A percentile compares a stretch with the other conserved stretches of the same genome.
Evolutionary conservation across 164 flowering plant genomes (phyloP).

Genomic region (Chloranthus sessilifolius): DNA sequence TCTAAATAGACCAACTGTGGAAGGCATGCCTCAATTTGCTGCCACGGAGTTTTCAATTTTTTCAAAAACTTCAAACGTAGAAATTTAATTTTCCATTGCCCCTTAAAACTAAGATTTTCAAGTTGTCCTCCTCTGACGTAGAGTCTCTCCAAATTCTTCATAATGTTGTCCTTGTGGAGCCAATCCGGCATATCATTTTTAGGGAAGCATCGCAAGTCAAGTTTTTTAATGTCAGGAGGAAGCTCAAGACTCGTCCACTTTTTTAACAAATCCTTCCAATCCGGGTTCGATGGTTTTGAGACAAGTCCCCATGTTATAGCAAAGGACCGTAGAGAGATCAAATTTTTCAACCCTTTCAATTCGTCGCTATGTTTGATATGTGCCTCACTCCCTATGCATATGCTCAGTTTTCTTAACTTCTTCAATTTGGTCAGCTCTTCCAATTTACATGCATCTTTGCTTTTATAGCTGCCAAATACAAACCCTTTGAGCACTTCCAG

Average conservation of each 20-base stretch:
- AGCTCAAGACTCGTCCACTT: not conserved
- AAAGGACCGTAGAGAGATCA: conserved; percentile 11
- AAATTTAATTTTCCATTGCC: conserved; percentile 12
- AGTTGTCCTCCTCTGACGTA: conserved; percentile 41
- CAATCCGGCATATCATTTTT: conserved; percentile 7
- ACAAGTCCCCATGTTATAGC: conserved; percentile 27
- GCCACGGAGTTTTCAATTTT: conserved; percentile 11
- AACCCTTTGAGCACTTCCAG: conserved; percentile 49
- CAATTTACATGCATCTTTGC: conserved; percentile 15
- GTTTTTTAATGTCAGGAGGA: conserved; percentile 21
- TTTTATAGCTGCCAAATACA: conserved; percentile 12
- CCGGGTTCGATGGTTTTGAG: not conserved
- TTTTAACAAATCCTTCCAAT: too few relatives aligned
- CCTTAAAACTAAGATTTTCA: not conserved
- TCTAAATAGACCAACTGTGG: conserved; percentile 24
- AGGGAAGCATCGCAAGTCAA: conserved; percentile 34
- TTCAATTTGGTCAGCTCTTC: conserved; percentile 15
- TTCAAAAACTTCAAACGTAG: conserved; percentile 28
- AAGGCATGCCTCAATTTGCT: conserved; percentile 7
- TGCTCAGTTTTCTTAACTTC: conserved; percentile 28
- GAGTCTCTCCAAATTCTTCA: conserved; percentile 20
- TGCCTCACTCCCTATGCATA: conserved; percentile 12
- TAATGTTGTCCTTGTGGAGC: conserved; percentile 12
- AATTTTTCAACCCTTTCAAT: not conserved
- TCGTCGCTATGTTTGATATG: conserved; percentile 4